Evolutionary conservation across 2,329 filamentous ascomycete genomes (phyloP).

Genomic region (Ceratocystis alfenasii): DNA sequence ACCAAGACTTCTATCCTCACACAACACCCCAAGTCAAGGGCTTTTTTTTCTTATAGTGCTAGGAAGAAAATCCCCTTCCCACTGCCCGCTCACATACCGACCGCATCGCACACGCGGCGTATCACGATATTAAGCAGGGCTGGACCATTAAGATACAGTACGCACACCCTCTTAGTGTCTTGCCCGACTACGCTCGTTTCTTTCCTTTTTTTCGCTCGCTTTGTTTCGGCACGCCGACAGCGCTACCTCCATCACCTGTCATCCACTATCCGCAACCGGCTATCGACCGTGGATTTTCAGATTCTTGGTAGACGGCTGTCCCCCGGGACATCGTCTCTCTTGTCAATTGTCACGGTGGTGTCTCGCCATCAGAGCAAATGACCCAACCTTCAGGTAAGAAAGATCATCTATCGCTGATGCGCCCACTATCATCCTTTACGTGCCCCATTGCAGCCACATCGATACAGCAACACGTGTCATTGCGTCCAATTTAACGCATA

Average conservation of each 20-base stretch:
- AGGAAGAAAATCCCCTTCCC: neutral
- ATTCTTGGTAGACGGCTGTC: constrained; percentile 15
- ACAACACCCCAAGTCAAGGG: neutral
- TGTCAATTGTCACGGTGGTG: constrained; percentile 9
- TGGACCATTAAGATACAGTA: too few relatives aligned
- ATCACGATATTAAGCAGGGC: too few relatives aligned
- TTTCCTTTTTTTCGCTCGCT: neutral
- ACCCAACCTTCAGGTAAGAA: constrained; percentile 20
- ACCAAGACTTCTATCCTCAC: neutral
- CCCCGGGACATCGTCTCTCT: constrained; percentile 19
- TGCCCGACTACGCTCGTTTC: neutral
- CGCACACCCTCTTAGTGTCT: neutral
- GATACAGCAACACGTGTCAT: too few relatives aligned
- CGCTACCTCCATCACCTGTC: neutral
- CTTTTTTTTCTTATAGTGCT: neutral
- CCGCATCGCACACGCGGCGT: too few relatives aligned
- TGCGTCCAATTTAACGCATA: too few relatives aligned
- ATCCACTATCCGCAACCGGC: constrained; percentile 11
- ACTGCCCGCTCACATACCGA: neutral
- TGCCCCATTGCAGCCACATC: too few relatives aligned
- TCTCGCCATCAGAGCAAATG: constrained; percentile 18
- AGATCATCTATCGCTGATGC: too few relatives aligned
- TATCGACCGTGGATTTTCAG: constrained; percentile 1
- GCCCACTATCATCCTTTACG: too few relatives aligned
- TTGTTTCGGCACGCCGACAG: neutral